Evolutionary conservation across 768 basidiomycete genomes (phyloP), one percentile per base, ranked within the genome.

Genomic region (Lactifluus piperatus): DNA sequence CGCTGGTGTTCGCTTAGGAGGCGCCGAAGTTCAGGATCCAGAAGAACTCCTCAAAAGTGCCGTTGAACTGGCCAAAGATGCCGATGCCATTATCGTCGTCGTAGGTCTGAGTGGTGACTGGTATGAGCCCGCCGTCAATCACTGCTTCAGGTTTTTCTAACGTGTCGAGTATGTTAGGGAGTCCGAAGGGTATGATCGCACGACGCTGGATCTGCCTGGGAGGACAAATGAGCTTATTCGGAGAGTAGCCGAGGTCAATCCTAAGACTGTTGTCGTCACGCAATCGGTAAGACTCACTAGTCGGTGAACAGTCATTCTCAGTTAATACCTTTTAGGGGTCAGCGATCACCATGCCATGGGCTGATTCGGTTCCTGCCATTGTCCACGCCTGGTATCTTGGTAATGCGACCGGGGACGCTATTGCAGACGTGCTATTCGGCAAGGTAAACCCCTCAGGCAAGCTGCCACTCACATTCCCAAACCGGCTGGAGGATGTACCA

Each of bases 351-450:
- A 76, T 92, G 74, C 90, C 91, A 4, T 93, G 91, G 91, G 77
- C 78, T 9, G 78, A 84, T 58, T 72, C 79, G 10, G 86, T 86
- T 0, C 71, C 81, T 26, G 79, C 82, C 1, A 75, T 92, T 60
- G 77, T 91, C 14, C 91, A 94, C 57, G 77, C 88, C 0, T 93
- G 88, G 88, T 93, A 92, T 67, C 80, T 89, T 39, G 91, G 91
- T 6, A 91, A 93, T 67, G 81, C 87, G 5, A 84, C 86, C 1
- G 91, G 88, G 0, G 82, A 84, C 48, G 88, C 88, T 26, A 86
- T 94, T 48, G 88, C 86, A 10, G 89, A 92, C 62, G 84, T 92
- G 5, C 70, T 93, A 3, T 83, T 90, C 54, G 91, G 91, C 47
- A 81, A 81, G 63, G 81, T 83, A 59, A 91, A 90, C 68, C 90